Conservation (phyloP, 805 yeast species). For the Kluyveromyces aestuarii region DNA sequence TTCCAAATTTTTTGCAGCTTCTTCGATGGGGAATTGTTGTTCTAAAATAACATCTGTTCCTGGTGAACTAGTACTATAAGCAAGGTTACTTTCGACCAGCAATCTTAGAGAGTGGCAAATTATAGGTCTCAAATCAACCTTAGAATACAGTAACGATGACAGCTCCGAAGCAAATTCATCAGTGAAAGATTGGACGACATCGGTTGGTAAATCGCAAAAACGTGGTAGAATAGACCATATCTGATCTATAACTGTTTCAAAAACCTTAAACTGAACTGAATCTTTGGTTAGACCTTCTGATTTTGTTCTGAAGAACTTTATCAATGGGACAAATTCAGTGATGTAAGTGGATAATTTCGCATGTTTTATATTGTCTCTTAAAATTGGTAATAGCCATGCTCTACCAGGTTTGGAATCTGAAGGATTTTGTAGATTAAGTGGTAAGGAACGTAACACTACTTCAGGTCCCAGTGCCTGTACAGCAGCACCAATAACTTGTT, state of each 20-base stretch:
- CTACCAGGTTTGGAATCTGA: conserved; percentile 57
- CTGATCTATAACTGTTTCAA: conserved; percentile 81
- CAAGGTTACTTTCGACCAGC: conserved; percentile 62
- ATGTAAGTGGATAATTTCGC: conserved; percentile 61
- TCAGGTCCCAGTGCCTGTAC: conserved; percentile 82
- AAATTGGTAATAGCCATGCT: conserved; percentile 89
- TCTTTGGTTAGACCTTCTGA: conserved; percentile 38
- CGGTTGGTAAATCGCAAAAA: conserved; percentile 80
- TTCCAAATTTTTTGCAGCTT: conserved; percentile 48
- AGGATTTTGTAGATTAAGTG: conserved; percentile 64
- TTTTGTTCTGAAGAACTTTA: conserved; percentile 43
- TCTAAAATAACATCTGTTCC: conserved; percentile 48
- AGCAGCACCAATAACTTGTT: conserved; percentile 70
- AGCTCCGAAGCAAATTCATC: conserved; percentile 71
- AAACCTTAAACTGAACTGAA: conserved; percentile 66
- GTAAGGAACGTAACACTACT: conserved; percentile 60
- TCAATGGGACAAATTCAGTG: conserved; percentile 56
- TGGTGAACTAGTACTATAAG: conserved; percentile 45
- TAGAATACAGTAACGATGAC: conserved; percentile 64
- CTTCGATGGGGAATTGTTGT: conserved; percentile 48
- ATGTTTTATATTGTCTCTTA: conserved; percentile 75
- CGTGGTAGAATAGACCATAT: conserved; percentile 86
- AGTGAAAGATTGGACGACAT: conserved; percentile 53
- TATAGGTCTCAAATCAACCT: conserved; percentile 66
- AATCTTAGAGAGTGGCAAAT: conserved; percentile 75